Conservation (phyloP, 345 rosid species). For the Hypericum androsaemum region DNA sequence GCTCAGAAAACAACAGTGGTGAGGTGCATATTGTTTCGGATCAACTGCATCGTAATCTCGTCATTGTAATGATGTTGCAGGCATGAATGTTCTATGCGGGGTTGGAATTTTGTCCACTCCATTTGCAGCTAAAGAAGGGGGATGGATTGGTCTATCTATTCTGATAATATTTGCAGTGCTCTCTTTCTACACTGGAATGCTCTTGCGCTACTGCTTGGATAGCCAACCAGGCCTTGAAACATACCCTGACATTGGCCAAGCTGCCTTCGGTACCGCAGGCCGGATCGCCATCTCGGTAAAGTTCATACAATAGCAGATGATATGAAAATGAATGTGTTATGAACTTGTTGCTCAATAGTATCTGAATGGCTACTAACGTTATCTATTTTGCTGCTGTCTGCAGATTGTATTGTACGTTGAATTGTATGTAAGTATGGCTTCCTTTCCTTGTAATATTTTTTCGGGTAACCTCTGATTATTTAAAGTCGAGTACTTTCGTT, state of each 20-base stretch:
- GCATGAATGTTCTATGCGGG: slow-evolving; percentile 89
- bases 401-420: slow-evolving; percentile 77
- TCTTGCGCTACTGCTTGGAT: slow-evolving; percentile 74
- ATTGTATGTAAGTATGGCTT: slow-evolving; percentile 73
- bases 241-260: slow-evolving; percentile 93
- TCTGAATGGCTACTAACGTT: slow-evolving; percentile 4
- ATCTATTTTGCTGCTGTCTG: slow-evolving; percentile 4
- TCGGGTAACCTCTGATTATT: too few species aligned
- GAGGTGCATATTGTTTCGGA: too few species aligned
- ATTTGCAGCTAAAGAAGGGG: slow-evolving; percentile 86
- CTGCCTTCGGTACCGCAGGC: slow-evolving; percentile 74
- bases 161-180: slow-evolving; percentile 53
- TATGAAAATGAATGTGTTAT: too few species aligned
- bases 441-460: slow-evolving; percentile 11
- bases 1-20: too few species aligned
- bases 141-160: slow-evolving; percentile 68
- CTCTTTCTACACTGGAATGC: slow-evolving; percentile 83
- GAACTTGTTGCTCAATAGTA: too few species aligned
- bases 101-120: slow-evolving; percentile 92
- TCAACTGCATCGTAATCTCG: too few species aligned
- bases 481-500: too few species aligned
- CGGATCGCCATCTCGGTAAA: slow-evolving; percentile 68
- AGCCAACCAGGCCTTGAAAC: slow-evolving; percentile 80
- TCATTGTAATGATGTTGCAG: slow-evolving; percentile 20
- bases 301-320: too few species aligned